Conservation (phyloP, 164 flowering plant genomes). For the Tetracentron sinense region DNA sequence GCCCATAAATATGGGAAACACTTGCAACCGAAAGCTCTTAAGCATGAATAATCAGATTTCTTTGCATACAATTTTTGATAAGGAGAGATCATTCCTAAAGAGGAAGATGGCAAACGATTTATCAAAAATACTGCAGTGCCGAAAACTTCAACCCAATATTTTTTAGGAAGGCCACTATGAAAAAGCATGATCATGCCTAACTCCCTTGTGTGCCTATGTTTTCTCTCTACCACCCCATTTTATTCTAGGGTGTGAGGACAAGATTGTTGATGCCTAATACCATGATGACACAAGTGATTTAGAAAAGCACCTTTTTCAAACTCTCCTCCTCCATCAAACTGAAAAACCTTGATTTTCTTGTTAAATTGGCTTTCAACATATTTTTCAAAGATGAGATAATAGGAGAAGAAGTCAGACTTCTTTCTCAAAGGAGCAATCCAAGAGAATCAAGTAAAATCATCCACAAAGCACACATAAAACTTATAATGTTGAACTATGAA, state of each 20-base stretch:
- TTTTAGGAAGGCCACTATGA: neutral
- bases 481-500: too few relatives aligned
- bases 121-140: neutral
- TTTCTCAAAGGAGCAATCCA: too few relatives aligned
- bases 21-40: neutral
- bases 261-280: too few relatives aligned
- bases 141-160: neutral
- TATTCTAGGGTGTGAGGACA: neutral
- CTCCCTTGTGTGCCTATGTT: neutral
- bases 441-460: too few relatives aligned
- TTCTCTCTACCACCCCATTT: neutral
- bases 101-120: neutral
- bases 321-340: too few relatives aligned
- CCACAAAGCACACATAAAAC: too few relatives aligned
- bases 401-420: too few relatives aligned
- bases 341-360: too few relatives aligned
- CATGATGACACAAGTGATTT: too few relatives aligned
- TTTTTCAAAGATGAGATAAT: too few relatives aligned
- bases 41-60: neutral
- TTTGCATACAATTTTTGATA: neutral
- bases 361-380: too few relatives aligned
- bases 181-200: neutral
- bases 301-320: too few relatives aligned
- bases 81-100: neutral
- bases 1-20: neutral